Evolutionary conservation across 2,329 filamentous ascomycete species (phyloP), one percentile per base, ranked within the genome.

Genomic region (Cryphonectria radicalis): DNA sequence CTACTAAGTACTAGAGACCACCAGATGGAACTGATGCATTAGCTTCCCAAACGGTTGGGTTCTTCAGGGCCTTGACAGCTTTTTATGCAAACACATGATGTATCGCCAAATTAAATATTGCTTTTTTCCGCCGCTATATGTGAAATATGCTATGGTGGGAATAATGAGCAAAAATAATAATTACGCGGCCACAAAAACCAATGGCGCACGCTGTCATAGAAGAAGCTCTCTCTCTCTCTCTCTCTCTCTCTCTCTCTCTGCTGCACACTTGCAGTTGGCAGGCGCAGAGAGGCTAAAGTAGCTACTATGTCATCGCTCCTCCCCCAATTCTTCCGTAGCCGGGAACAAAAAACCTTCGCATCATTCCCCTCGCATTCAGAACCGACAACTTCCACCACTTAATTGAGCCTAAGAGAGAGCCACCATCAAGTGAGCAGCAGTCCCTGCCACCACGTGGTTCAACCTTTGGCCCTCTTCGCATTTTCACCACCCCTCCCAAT

Each of bases 391-490:
- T 13, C 4, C 37, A 43, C 25, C 63, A 22, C 40, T 28, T 28
- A 22, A 5, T 42, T 28, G 22, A 65, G 13, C 17, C 43, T 46
- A 43, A 46, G 62, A 64, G 35, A 40, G 25, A 25, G 25, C 42
- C 25, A 17, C 17, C 17, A 62, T 50, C 40, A 62, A 35, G 42
- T 53, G 66, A 66, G 66, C 65, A n/a, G 63, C 46, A 37, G 28
- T 68, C 42, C 40, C 71, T 66, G 57, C 68, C 14, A 46, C 60
- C 71, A 70, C 71, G 68, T 72, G 66, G 50, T 50, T 64, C 28
- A 37, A n/a, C 59, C 43, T 50, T 35, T 63, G 19, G 59, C 25
- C 40, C 35, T 63, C 32, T 63, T 42, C 42, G n/a, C 17, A 50
- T n/a, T 46, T n/a, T 14, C 25, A 40, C 37, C 37, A 13, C 37